phyloP scores from a whole-genome alignment of 805 yeast genomes.

The Schwanniomyces polymorphus region DNA sequence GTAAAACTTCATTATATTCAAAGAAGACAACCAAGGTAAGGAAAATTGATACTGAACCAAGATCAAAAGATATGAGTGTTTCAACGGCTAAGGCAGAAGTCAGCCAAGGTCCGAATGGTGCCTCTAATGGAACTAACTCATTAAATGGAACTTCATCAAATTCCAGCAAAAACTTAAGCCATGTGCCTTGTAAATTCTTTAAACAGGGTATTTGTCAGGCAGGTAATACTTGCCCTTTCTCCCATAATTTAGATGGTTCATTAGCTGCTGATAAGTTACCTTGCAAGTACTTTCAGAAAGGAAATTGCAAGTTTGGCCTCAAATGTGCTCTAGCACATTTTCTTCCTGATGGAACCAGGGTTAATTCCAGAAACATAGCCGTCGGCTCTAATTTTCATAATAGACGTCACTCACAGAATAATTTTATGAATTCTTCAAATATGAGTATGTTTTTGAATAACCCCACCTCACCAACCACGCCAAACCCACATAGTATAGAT shows the following conservation, averaged over 20 bases:
- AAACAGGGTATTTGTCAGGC: conserved; percentile 95
- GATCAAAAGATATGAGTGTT: conserved; percentile 10
- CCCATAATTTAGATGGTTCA: conserved; percentile 68
- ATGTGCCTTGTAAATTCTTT: conserved; percentile 95
- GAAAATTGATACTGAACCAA: conserved; percentile 1
- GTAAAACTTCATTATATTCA: background rate
- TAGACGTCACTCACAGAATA: conserved; percentile 1
- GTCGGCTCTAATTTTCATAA: conserved; percentile 2
- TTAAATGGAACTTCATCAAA: conserved; percentile 12
- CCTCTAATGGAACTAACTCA: conserved; percentile 40
- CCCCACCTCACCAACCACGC: conserved; percentile 1
- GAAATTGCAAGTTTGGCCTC: conserved; percentile 94
- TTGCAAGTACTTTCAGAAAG: conserved; percentile 92
- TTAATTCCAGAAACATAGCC: conserved; percentile 45
- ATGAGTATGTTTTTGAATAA: background rate
- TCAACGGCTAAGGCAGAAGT: conserved; percentile 9
- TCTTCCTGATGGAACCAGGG: conserved; percentile 83
- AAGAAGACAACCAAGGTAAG: background rate
- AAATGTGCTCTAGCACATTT: conserved; percentile 95
- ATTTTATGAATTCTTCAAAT: background rate
- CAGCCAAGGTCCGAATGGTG: conserved; percentile 16
- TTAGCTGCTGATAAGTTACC: conserved; percentile 56
- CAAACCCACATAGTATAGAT: conserved; percentile 14
- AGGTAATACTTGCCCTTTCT: conserved; percentile 87
- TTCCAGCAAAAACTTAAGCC: conserved; percentile 62